Percentiles rank a stretch among this genome's conserved stretches.
Conservation (phyloP, 2,329 filamentous ascomycete species). For the Xylariaceae sp. region DNA sequence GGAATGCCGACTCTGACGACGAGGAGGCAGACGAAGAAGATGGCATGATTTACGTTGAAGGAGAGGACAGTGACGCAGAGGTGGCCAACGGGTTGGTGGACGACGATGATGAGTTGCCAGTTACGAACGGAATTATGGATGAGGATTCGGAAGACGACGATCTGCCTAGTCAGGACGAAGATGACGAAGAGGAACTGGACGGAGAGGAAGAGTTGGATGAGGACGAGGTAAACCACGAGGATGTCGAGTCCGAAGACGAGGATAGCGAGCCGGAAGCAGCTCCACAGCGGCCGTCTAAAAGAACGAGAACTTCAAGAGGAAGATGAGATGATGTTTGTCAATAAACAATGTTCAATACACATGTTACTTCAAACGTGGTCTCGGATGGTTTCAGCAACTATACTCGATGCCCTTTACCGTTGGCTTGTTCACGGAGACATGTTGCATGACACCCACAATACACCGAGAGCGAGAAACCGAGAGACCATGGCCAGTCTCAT, state of each 20-base stretch:
- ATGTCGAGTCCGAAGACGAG: conserved; percentile 58
- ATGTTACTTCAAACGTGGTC: not conserved
- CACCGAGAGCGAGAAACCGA: too few species aligned
- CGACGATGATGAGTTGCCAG: conserved; percentile 57
- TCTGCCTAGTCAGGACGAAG: conserved; percentile 38
- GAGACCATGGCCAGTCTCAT: too few species aligned
- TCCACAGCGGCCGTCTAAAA: conserved; percentile 45
- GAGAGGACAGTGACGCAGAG: conserved; percentile 61
- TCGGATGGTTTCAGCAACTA: conserved; percentile 5
- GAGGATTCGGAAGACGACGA: conserved; percentile 62
- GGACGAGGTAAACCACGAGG: conserved; percentile 59
- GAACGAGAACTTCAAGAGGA: conserved; percentile 35
- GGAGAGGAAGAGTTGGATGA: conserved; percentile 53
- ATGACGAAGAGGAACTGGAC: conserved; percentile 46
- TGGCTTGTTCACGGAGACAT: too few species aligned
- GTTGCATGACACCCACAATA: not conserved
- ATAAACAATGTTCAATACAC: conserved; percentile 7
- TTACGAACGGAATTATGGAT: conserved; percentile 51
- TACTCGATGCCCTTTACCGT: conserved; percentile 25
- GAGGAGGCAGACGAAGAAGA: conserved; percentile 56
- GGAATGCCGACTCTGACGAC: conserved; percentile 49
- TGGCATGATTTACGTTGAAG: conserved; percentile 85
- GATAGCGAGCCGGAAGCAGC: conserved; percentile 50
- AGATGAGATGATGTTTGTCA: conserved; percentile 30
- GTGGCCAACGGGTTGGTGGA: conserved; percentile 45